Base-by-base conservation (phyloP, 768 basidiomycete species). In the Leccinum imitatum region DNA sequence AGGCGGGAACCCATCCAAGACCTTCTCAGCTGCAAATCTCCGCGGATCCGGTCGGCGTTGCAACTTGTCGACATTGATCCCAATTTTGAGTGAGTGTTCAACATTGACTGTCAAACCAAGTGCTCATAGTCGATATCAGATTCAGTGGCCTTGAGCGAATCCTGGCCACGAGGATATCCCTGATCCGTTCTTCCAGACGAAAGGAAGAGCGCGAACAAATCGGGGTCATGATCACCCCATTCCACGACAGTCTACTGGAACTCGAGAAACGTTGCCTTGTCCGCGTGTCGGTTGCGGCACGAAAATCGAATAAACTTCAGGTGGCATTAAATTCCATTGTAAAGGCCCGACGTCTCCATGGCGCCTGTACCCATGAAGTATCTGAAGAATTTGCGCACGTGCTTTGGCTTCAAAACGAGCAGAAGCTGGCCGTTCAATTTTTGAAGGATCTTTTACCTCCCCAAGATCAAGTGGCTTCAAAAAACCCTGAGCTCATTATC, bases 301-400 rank as follows among this genome's bases (percentile, higher is more conserved):
- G 95, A 19, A 70, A 78, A 39, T 81, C 85, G 0, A 80, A 83
- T 54, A 84, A 91, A 53, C 73, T 83, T 15, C 95, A 97, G 67
- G 83, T 94, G 37, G 92, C 96, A 0, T 74, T 97, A 27, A 98
- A 96, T 67, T 87, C 95, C 5, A 79, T 95, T 39, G 79, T 91
- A 31, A 83, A 84, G 27, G 92, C 93, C 1, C 89, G 90, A 68
- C 78, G 76, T 39, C 74, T 95, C 5, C 84, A 84, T 60, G 68
- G 62, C 2, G 63, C 57, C 1, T 69, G 80, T 0, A 78, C 83
- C 4, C 76, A 77, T n/a, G 78, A 82, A 30, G 84, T 90, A 23
- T 84, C 86, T 0, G 81, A 87, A 66, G 95, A 97, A 69, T 93
- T 93, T 65, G 89, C 96, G 15, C 84, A 87, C 59, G 94, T 98